Conservation (phyloP, 1,284 basidiomycete species). For the Leccinum huronense region DNA sequence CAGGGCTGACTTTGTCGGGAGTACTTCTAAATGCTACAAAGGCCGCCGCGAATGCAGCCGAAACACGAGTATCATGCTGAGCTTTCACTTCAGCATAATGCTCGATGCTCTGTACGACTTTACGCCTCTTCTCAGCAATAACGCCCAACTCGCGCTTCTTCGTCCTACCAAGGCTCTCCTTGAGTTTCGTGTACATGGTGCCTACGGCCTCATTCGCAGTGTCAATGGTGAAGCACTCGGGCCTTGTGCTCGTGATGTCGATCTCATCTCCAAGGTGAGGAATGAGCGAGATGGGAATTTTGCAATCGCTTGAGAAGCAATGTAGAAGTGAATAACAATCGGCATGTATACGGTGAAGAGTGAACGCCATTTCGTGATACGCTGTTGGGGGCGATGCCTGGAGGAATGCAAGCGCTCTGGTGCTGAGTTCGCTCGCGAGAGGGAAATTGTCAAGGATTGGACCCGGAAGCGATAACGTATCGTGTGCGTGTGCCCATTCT, state of each 20-base stretch:
- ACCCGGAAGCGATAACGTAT: constrained; percentile 32
- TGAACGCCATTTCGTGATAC: constrained; percentile 90
- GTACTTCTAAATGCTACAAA: constrained; percentile 83
- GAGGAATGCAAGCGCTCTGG: constrained; percentile 68
- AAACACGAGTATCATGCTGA: constrained; percentile 85
- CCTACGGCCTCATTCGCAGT: constrained; percentile 76
- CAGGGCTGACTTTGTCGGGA: constrained; percentile 92
- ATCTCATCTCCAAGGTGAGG: constrained; percentile 79
- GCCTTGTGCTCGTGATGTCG: constrained; percentile 66
- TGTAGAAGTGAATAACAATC: constrained; percentile 83
- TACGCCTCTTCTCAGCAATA: constrained; percentile 77
- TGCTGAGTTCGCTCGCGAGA: constrained; percentile 66
- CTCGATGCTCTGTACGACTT: constrained; percentile 75
- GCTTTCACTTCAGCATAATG: constrained; percentile 83
- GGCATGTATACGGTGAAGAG: constrained; percentile 75
- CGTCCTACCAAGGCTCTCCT: constrained; percentile 67
- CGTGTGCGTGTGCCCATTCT: constrained; percentile 84
- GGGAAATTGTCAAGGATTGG: constrained; percentile 55
- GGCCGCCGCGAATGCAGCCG: constrained; percentile 87
- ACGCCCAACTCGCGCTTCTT: constrained; percentile 76
- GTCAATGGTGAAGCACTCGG: constrained; percentile 77
- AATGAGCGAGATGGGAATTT: constrained; percentile 76
- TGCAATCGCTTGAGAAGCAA: constrained; percentile 83
- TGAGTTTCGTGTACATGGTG: constrained; percentile 71
- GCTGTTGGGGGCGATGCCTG: constrained; percentile 74